Base-by-base conservation (phyloP, 78 protist genomes). In the Dictyostelium capitatum region DNA sequence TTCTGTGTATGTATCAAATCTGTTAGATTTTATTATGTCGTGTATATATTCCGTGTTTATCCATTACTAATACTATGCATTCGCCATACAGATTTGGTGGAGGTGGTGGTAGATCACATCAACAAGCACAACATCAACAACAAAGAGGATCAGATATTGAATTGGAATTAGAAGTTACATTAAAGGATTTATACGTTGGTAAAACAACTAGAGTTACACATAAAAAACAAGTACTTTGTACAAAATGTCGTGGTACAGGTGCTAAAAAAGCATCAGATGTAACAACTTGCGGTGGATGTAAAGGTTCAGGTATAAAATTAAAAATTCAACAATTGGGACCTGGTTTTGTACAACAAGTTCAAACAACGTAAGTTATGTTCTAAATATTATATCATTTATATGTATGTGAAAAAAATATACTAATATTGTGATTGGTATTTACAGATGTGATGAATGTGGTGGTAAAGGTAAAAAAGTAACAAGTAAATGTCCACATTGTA, bases 101-200 rank as follows among this genome's bases (percentile, higher is more conserved):
- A 11, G 69, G 69, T 77, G 65, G 65, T n/a, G 69, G 69, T 77
- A 82, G 94, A 10, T 47, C 56, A 11, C 75, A 84, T 10, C 59
- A 48, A 47, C 89, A 78, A 37, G 91, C 74, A 47, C 91, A 90
- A 80, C 51, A 6, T 14, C 43, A 23, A 17, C 79, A 85, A 74
- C 94, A 81, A 56, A 89, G 67, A 77, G 98, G 98, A 11, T 70
- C 94, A 6, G 96, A 89, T 67, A 74, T 89, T 32, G 54, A 64
- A 54, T 53, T 96, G 25, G 89, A 41, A 2, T 14, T 97, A 23
- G 89, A 84, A 19, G 97, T 96, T 41, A 84, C 95, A 10, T 93
- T 97, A 56, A 94, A 94, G 32, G 98, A 96, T 53, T 43, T 97
- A 32, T 97, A 97, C 73, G 20, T 50, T 5, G 98, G 98, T 20